Evolutionary conservation across 2,329 filamentous ascomycete species (phyloP).

Genomic region (Alternaria sp.): DNA sequence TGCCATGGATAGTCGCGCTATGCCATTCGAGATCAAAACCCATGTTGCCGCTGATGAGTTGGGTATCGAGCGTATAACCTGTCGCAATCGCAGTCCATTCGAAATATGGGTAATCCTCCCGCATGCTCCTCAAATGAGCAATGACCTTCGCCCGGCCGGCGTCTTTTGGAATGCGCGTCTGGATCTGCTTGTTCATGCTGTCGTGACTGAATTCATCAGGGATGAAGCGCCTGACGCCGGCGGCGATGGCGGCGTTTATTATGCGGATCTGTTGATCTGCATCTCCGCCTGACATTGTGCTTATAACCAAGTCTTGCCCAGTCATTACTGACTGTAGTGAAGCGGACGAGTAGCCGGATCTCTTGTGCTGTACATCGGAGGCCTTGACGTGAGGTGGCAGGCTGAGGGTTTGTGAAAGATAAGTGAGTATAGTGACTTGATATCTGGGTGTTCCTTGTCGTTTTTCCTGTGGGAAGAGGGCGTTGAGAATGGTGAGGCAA

Average conservation of each 20-base stretch:
- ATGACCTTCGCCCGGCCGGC: conserved; percentile 39
- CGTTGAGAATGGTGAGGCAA: conserved; percentile 30
- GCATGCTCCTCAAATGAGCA: conserved; percentile 32
- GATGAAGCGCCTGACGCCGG: conserved; percentile 50
- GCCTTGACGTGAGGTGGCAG: conserved; percentile 22
- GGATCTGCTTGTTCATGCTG: conserved; percentile 38
- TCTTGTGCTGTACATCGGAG: conserved; percentile 22
- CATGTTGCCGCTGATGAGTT: conserved; percentile 42
- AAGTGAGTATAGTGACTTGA: conserved; percentile 34
- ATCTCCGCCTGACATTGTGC: conserved; percentile 36
- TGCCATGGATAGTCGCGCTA: conserved; percentile 47
- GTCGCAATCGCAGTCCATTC: conserved; percentile 46
- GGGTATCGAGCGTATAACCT: conserved; percentile 42
- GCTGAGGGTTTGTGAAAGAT: conserved; percentile 27
- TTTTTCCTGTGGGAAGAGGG: conserved; percentile 17
- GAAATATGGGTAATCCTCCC: conserved; percentile 17
- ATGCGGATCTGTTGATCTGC: conserved; percentile 36
- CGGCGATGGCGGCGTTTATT: conserved; percentile 49
- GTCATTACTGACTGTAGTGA: conserved; percentile 42
- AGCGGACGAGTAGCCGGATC: conserved; percentile 37
- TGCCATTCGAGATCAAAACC: conserved; percentile 51
- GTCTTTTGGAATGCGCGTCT: conserved; percentile 37
- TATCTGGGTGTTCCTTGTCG: conserved; percentile 2
- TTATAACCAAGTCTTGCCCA: conserved; percentile 49
- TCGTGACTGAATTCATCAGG: conserved; percentile 52